phyloP scores from a whole-genome alignment of 306 rosid genomes.

The Begonia masoniana region DNA sequence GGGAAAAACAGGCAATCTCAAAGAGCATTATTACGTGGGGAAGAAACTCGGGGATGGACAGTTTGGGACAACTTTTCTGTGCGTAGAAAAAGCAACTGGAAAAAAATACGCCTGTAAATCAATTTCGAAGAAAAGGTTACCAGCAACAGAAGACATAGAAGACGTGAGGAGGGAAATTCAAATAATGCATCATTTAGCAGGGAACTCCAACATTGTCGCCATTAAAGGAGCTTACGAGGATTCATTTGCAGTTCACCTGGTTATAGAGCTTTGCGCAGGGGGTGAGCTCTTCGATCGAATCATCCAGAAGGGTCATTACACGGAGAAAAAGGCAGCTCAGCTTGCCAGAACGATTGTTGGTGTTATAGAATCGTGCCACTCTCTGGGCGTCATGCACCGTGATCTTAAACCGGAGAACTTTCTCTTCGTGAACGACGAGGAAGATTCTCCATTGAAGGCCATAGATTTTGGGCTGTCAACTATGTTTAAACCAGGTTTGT shows the following conservation, averaged over 20 bases:
- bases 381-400: not conserved
- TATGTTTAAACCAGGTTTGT: not conserved
- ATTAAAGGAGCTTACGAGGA: constrained; percentile 40
- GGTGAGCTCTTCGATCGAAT: constrained; percentile 44
- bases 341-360: constrained; percentile 31
- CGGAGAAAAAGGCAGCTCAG: constrained; percentile 34
- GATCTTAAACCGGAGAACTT: constrained; percentile 1
- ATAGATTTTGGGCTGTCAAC: not conserved
- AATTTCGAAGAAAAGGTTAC: constrained; percentile 5
- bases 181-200: constrained; percentile 50
- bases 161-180: constrained; percentile 58
- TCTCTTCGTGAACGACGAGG: not conserved
- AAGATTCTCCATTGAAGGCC: not conserved
- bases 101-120: constrained; percentile 35
- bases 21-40: constrained; percentile 26
- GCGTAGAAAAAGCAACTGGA: constrained; percentile 23
- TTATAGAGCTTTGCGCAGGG: constrained; percentile 36
- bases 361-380: not conserved
- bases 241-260: not conserved
- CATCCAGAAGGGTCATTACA: constrained; percentile 40
- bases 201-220: constrained; percentile 26
- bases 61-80: constrained; percentile 34
- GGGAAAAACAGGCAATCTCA: constrained; percentile 3
- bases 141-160: constrained; percentile 42
- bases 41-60: constrained; percentile 44